Conservation (phyloP, 805 yeast genomes). For the Starmerella scarabaei region DNA sequence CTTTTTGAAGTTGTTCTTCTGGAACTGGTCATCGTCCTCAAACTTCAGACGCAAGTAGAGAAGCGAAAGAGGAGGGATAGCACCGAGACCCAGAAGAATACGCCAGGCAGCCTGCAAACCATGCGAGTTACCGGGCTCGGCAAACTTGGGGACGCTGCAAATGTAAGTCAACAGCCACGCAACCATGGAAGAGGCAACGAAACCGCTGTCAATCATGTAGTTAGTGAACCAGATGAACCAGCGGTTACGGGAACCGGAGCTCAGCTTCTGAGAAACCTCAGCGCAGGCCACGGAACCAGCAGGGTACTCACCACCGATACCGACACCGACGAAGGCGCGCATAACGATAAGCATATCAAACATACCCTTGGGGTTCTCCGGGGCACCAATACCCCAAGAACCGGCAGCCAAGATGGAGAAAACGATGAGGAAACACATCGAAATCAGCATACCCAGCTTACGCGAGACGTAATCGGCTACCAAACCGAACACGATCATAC, state of each 20-base stretch:
- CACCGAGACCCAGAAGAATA: conserved; percentile 79
- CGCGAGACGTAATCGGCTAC: conserved; percentile 70
- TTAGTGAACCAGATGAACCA: conserved; percentile 84
- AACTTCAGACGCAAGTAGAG: conserved; percentile 66
- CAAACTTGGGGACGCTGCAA: conserved; percentile 33
- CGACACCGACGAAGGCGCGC: conserved; percentile 79
- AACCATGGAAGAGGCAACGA: conserved; percentile 70
- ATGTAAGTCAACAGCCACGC: conserved; percentile 81
- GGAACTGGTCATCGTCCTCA: conserved; percentile 59
- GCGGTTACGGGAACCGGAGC: conserved; percentile 76
- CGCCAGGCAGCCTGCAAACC: conserved; percentile 84
- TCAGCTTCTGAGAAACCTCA: conserved; percentile 68
- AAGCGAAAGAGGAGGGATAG: conserved; percentile 68
- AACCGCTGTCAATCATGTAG: conserved; percentile 75
- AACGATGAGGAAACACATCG: conserved; percentile 60
- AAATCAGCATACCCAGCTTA: conserved; percentile 68
- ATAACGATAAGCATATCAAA: conserved; percentile 72
- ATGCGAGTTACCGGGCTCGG: conserved; percentile 27
- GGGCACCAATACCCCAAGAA: conserved; percentile 68
- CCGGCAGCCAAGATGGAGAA: conserved; percentile 73
- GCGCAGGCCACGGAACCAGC: conserved; percentile 89
- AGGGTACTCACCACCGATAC: conserved; percentile 92
- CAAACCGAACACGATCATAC: conserved; percentile 70
- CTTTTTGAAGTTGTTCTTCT: conserved; percentile 51
- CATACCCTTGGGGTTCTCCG: conserved; percentile 49